Evolutionary conservation across 176 grass and related monocot species (phyloP), one percentile per base, ranked within the genome.

Genomic region (Carex littledalei): DNA sequence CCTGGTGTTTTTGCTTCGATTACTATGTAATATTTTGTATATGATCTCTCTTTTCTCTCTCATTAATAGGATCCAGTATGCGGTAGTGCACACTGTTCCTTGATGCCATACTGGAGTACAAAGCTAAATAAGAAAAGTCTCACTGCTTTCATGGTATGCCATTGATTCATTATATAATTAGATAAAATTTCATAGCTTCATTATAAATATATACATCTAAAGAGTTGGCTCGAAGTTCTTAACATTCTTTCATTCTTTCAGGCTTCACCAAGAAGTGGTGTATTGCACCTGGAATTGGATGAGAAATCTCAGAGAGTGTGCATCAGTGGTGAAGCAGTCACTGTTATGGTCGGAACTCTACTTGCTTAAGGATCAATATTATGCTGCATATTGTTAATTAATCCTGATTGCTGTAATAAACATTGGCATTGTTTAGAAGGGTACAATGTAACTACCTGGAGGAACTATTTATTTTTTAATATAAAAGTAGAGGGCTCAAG

Each of bases 91-190:
- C 92, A 97, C 49, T 97, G 88, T 87, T 76, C 86, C 8, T 77
- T 97, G 60, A 90, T 90, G 47, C 92, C 90, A 3, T 97, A 94
- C 17, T 94, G 92, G 94, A 88, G 92, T 8, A 63, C 78, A 81
- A 97, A 97, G 80, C 58, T 94, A 17, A 89, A 89, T 15, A 97
- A 97, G 71, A 82, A 87, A 78, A 87, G 67, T 8, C 84, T 97
- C 15, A 86, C 56, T 2, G 88, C 90, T 64, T 94, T 90, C 71
- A 91, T 90, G 86, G 94, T 92, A 92, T 31, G 63, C 67, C 24
- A 3, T 49, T 22, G 10, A 9, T n/a, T 50, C 21, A 15, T 64
- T 64, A 18, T 59, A 34, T 63, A 69, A 55, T 20, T 71, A 41
- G 16, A 71, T 15, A 68, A 61, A 3, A 10, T 82, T 70, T 79